These are phyloP conservation scores for Globisporangium ultimum DNA, from an alignment of 352 stramenopile species.

Conservation along the genomic window DNA sequence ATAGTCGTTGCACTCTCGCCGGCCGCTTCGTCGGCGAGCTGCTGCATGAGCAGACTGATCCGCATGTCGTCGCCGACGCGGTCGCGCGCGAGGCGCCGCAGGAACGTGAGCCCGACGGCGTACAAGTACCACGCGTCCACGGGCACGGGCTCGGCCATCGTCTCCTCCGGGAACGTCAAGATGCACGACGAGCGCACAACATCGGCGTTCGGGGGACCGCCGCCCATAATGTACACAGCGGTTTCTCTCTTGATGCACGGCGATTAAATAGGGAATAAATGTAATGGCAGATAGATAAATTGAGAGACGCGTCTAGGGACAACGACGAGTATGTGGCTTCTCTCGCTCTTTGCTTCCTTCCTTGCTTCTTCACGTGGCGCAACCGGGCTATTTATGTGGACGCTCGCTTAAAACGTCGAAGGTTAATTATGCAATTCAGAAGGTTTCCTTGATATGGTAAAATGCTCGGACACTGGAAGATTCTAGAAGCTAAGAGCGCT, in stretches of 20 bases:
- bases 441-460: no score
- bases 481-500: no score
- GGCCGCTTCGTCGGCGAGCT: constrained; percentile 15
- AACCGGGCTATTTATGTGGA: neutral
- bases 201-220: constrained; percentile 58
- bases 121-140: constrained; percentile 82
- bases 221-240: constrained; percentile 39
- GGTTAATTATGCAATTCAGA: no score
- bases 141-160: constrained; percentile 66
- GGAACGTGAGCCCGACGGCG: constrained; percentile 64
- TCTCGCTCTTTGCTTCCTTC: neutral
- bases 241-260: neutral
- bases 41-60: constrained; percentile 66
- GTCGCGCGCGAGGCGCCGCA: constrained; percentile 66
- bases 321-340: neutral
- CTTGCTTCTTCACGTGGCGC: constrained; percentile 10
- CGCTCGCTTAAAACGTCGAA: no score
- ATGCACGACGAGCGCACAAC: constrained; percentile 82
- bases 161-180: constrained; percentile 76
- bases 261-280: constrained; percentile 14
- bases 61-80: constrained; percentile 55
- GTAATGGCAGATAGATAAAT: no score
- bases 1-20: constrained; percentile 5
- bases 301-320: no score
- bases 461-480: no score